phyloP scores from a whole-genome alignment of 2,329 filamentous ascomycete species.

The Orbilia quercus region DNA sequence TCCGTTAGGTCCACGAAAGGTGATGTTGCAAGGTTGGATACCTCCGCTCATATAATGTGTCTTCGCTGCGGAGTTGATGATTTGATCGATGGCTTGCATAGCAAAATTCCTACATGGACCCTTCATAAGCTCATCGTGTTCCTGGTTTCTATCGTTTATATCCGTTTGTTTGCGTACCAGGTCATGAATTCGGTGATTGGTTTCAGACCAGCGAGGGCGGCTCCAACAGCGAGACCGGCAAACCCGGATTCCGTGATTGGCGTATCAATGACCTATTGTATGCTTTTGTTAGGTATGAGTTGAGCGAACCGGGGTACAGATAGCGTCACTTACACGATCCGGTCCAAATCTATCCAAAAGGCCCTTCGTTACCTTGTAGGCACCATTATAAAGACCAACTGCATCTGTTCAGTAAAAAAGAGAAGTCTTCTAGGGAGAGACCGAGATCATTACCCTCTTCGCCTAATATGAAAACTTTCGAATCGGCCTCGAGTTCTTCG shows the following conservation, averaged over 20 bases:
- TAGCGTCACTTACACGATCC: slow-evolving; percentile 70
- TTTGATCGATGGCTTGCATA: slow-evolving; percentile 99
- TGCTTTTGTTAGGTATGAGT: background rate
- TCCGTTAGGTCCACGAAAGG: slow-evolving; percentile 98
- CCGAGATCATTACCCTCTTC: slow-evolving; percentile 79
- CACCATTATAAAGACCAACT: slow-evolving; percentile 77
- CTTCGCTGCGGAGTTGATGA: slow-evolving; percentile 99
- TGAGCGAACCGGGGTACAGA: background rate
- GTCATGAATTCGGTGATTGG: slow-evolving; percentile 98
- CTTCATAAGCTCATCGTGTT: background rate
- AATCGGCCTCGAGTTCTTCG: slow-evolving; percentile 93
- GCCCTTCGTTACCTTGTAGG: slow-evolving; percentile 99
- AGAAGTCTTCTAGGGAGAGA: background rate
- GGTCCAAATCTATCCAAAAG: slow-evolving; percentile 96
- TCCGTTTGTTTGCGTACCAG: slow-evolving; percentile 68
- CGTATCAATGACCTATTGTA: slow-evolving; percentile 81
- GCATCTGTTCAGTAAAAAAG: background rate
- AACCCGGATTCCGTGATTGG: slow-evolving; percentile 99
- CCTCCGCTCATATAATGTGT: slow-evolving; percentile 99
- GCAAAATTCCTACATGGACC: slow-evolving; percentile 82
- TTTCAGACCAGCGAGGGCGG: slow-evolving; percentile 91
- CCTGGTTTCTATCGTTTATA: background rate
- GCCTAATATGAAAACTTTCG: slow-evolving; percentile 94
- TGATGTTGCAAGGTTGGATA: slow-evolving; percentile 99
- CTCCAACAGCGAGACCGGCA: slow-evolving; percentile 89